A percentile compares a stretch with the other conserved stretches of the same genome.
Evolutionary conservation across 2,329 filamentous ascomycete species (phyloP).

Genomic region (Aspergillus sp.): DNA sequence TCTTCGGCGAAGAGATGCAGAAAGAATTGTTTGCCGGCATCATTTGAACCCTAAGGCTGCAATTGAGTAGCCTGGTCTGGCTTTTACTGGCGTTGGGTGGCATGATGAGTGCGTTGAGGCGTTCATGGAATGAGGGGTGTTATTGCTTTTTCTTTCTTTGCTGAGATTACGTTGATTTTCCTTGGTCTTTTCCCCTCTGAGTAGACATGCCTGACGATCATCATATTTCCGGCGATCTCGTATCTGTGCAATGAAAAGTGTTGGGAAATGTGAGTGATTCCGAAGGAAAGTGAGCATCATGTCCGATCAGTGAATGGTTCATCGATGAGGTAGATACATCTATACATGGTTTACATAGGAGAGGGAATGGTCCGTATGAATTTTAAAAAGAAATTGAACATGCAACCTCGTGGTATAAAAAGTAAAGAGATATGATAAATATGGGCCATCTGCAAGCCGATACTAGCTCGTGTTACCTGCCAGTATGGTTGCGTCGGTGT

Average conservation of each 20-base stretch:
- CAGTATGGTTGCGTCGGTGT: not conserved
- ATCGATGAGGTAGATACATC: too few relatives aligned
- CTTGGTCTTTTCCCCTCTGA: not conserved
- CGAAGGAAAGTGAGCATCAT: too few relatives aligned
- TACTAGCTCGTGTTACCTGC: too few relatives aligned
- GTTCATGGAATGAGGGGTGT: not conserved
- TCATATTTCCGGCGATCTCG: not conserved
- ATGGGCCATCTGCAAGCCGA: too few relatives aligned
- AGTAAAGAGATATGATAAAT: too few relatives aligned
- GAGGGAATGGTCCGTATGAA: too few relatives aligned
- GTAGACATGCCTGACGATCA: not conserved
- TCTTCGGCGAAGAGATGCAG: conserved; percentile 34
- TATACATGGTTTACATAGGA: too few relatives aligned
- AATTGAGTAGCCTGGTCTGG: not conserved
- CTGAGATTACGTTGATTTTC: not conserved
- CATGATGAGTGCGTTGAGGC: not conserved
- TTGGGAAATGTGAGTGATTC: not conserved
- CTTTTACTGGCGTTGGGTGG: not conserved
- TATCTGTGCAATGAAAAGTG: not conserved
- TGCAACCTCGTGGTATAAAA: too few relatives aligned
- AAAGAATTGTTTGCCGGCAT: conserved; percentile 26
- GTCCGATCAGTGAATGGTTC: too few relatives aligned
- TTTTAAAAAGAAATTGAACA: too few relatives aligned
- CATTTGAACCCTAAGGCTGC: not conserved
- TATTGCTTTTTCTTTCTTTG: not conserved